Base-by-base conservation (phyloP, 208 protist species). In the Leishmania mexicana region DNA sequence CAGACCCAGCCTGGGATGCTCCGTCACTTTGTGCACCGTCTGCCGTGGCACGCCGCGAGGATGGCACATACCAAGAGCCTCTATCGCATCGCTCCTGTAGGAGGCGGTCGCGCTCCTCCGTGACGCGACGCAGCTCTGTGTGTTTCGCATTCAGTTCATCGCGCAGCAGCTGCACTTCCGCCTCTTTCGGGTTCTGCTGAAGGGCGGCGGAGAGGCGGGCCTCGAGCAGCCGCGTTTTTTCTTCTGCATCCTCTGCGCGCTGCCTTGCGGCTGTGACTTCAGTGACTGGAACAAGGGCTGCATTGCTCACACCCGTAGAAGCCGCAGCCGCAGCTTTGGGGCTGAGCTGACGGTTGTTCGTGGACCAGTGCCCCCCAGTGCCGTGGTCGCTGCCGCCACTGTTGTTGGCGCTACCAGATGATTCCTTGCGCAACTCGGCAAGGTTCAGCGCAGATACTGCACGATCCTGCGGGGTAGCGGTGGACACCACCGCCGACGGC, bases 121-220 rank as follows among this genome's bases (percentile, higher is more conserved):
- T 80, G n/a, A 88, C 74, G 1, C 80, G 74, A 6, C 64, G 73
- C 51, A 90, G 71, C 57, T 90, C 87, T 3, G 58, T 38, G 13
- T 76, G 77, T 67, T 79, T 80, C 1, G 79, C 86, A 24, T 58
- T 45, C 57, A 88, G 71, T 77, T 92, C 88, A 31, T 92, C 88
- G 0, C 86, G 83, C 79, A 92, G 76, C 53, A 83, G 81, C 73
- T 88, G 83, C 76, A 92, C 58, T 62, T 92, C 88, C 24, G 84
- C 84, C 70, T 74, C 78, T 40, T 42, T 79, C 13, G 87, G 87
- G 60, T 84, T 88, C 57, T 68, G 57, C 38, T 87, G 79, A 57
- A 84, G 84, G 31, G 81, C 82, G n/a, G 79, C 79, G n/a, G 84
- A 54, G 54, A 90, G 81, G 17, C 67, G 80, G 38, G 73, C 76